phyloP scores from a whole-genome alignment of 2,329 filamentous ascomycete species.

The Beauveria rudraprayagi region DNA sequence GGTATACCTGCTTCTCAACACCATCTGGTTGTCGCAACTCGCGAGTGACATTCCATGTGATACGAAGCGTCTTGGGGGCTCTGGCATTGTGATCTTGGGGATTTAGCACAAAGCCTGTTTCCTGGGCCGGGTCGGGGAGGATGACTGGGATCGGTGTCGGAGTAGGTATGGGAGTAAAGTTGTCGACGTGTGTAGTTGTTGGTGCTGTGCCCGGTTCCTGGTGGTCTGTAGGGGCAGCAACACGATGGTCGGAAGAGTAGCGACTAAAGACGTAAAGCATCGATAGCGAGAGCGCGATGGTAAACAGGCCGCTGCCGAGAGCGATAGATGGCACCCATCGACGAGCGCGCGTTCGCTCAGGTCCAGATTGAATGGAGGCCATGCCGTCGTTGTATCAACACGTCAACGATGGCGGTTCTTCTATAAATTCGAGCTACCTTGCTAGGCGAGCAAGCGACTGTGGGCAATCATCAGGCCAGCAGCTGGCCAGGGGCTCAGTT shows the following conservation, averaged over 20 bases:
- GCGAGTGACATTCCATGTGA: slow-evolving; percentile 32
- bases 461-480: neutral
- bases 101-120: slow-evolving; percentile 22
- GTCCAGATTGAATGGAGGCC: neutral
- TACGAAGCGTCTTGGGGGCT: slow-evolving; percentile 22
- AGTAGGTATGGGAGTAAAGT: neutral
- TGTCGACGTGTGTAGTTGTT: neutral
- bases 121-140: neutral
- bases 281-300: neutral
- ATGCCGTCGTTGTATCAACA: neutral
- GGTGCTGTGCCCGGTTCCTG: neutral
- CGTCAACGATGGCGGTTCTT: neutral
- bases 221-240: neutral
- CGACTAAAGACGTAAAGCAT: slow-evolving; percentile 6
- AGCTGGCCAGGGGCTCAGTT: neutral
- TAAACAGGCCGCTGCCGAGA: neutral
- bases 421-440: neutral
- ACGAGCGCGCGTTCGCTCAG: neutral
- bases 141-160: neutral
- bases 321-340: neutral
- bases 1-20: slow-evolving; percentile 39
- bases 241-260: neutral
- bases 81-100: slow-evolving; percentile 35
- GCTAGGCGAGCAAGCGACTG: neutral
- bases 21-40: slow-evolving; percentile 37